Percentiles rank a stretch among this genome's conserved stretches.
Conservation (phyloP, 495 filamentous ascomycete genomes). For the Lepidopterella palustris region DNA sequence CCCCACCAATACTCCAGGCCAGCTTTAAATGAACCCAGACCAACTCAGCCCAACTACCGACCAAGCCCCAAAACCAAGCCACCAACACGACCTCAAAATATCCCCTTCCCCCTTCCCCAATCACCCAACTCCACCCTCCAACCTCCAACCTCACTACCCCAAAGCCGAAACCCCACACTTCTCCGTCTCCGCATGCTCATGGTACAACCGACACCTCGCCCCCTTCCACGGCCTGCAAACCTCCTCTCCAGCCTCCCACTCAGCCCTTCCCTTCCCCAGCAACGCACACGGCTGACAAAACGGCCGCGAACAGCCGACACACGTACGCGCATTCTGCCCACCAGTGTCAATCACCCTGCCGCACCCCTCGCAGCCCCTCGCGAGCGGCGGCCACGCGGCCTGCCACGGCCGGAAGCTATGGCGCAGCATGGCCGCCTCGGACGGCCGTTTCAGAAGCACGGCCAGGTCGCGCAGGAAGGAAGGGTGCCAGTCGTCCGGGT, state of each 20-base stretch:
- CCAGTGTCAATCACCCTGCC: conserved; percentile 26
- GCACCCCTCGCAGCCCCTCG: conserved; percentile 34
- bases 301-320: conserved; percentile 28
- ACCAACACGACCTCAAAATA: not conserved
- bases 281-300: conserved; percentile 34
- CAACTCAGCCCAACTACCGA: too few relatives aligned
- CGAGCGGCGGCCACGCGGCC: conserved; percentile 18
- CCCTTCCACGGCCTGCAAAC: conserved; percentile 38
- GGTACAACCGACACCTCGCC: conserved; percentile 34
- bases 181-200: conserved; percentile 38
- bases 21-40: too few relatives aligned
- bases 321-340: conserved; percentile 20
- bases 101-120: not conserved
- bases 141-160: conserved; percentile 1
- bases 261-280: conserved; percentile 15
- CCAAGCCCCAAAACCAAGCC: not conserved
- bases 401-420: conserved; percentile 30
- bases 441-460: conserved; percentile 35
- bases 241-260: conserved; percentile 25
- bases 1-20: too few relatives aligned
- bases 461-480: conserved; percentile 36
- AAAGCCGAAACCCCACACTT: conserved; percentile 22
- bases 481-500: conserved; percentile 41
- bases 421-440: conserved; percentile 27
- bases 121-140: not conserved